Conservation (phyloP, 176 grass and related monocot species). For the Aegilops tauschii region DNA sequence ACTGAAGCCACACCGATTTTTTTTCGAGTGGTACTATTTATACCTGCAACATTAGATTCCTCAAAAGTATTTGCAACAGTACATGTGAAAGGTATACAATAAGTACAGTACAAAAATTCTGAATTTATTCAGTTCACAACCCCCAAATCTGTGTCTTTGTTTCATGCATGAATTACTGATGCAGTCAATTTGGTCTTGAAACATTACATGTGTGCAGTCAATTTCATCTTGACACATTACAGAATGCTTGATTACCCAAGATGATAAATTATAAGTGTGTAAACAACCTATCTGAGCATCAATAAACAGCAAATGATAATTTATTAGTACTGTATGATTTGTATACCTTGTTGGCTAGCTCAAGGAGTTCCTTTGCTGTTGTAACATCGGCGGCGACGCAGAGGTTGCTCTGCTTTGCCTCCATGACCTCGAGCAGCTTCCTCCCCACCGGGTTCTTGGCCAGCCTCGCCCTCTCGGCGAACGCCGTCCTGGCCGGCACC, state of each 20-base stretch:
- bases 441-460: constrained; percentile 57
- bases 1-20: too few relatives aligned
- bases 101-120: not conserved
- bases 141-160: not conserved
- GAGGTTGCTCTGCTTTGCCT: constrained; percentile 63
- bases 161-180: not conserved
- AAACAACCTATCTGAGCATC: too few relatives aligned
- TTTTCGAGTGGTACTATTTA: too few relatives aligned
- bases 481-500: constrained; percentile 8
- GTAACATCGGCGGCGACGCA: constrained; percentile 69
- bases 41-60: not conserved
- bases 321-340: too few relatives aligned
- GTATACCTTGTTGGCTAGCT: constrained; percentile 59
- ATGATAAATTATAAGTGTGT: not conserved
- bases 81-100: not conserved
- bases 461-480: constrained; percentile 52
- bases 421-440: constrained; percentile 74
- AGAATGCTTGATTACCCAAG: not conserved
- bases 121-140: not conserved
- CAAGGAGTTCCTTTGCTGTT: constrained; percentile 45
- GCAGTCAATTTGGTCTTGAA: not conserved
- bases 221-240: not conserved
- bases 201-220: not conserved
- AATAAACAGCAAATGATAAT: too few relatives aligned
- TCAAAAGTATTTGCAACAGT: not conserved